Evolutionary conservation across 2,329 filamentous ascomycete species (phyloP).

Genomic region (Chaetothyriales sp.): DNA sequence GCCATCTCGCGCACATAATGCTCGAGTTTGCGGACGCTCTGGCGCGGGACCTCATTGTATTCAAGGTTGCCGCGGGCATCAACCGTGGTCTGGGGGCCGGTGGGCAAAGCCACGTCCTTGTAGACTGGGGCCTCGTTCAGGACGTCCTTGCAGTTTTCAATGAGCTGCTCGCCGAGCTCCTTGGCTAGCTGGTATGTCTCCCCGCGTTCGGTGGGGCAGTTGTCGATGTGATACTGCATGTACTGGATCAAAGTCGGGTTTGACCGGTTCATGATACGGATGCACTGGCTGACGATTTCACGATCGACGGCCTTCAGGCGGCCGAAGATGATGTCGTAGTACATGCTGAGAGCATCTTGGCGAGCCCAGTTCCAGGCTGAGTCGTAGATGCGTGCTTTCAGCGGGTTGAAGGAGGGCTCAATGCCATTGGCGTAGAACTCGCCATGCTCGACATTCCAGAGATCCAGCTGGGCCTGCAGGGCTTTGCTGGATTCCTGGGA

Average conservation of each 20-base stretch:
- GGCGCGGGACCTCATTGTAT: slow-evolving; percentile 73
- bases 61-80: slow-evolving; percentile 84
- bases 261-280: slow-evolving; percentile 97
- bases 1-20: slow-evolving; percentile 99
- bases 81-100: slow-evolving; percentile 80
- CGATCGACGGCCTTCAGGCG: slow-evolving; percentile 83
- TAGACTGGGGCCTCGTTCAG: slow-evolving; percentile 71
- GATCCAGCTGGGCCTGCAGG: slow-evolving; percentile 80
- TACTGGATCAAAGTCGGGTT: slow-evolving; percentile 92
- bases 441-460: slow-evolving; percentile 90
- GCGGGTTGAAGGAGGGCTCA: slow-evolving; percentile 77
- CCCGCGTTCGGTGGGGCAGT: slow-evolving; percentile 89
- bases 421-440: slow-evolving; percentile 93
- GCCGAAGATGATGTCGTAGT: slow-evolving; percentile 97
- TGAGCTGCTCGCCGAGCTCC: slow-evolving; percentile 78
- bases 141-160: slow-evolving; percentile 94
- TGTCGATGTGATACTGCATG: slow-evolving; percentile 99
- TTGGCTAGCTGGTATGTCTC: slow-evolving; percentile 98
- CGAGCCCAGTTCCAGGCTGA: slow-evolving; percentile 99
- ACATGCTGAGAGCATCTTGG: slow-evolving; percentile 95
- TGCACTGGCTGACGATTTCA: slow-evolving; percentile 96
- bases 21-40: slow-evolving; percentile 89
- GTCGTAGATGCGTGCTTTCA: slow-evolving; percentile 93
- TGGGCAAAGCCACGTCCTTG: slow-evolving; percentile 89
- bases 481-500: slow-evolving; percentile 75